Evolutionary conservation across 768 basidiomycete genomes (phyloP).

Genomic region (Artomyces pyxidatus): DNA sequence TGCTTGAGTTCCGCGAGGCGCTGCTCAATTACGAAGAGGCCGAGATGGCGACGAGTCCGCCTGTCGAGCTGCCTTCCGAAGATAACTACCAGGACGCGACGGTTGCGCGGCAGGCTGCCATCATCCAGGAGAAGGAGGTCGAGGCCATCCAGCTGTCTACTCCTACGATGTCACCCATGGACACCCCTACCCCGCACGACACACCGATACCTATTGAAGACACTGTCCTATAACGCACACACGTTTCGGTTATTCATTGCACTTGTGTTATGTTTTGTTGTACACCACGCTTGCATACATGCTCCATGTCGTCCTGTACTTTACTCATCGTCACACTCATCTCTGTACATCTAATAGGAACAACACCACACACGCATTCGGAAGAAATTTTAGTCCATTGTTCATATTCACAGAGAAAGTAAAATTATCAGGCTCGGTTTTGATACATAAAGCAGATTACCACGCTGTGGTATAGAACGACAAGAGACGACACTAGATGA

Average conservation of each 20-base stretch:
- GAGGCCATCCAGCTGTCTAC: conserved; percentile 46
- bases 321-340: neutral
- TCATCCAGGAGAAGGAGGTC: conserved; percentile 51
- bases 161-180: conserved; percentile 38
- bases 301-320: neutral
- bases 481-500: neutral
- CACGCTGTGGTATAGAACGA: conserved; percentile 7
- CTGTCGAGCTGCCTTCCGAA: conserved; percentile 37
- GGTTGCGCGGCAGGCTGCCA: conserved; percentile 48
- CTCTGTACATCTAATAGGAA: neutral
- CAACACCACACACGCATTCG: no score
- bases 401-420: conserved; percentile 2
- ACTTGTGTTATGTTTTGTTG: conserved; percentile 5
- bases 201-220: neutral
- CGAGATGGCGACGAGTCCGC: conserved; percentile 44
- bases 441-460: conserved; percentile 3
- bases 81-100: conserved; percentile 41
- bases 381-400: neutral
- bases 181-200: conserved; percentile 18
- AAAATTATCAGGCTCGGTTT: neutral
- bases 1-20: conserved; percentile 71
- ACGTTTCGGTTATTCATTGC: conserved; percentile 4
- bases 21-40: conserved; percentile 60
- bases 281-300: neutral
- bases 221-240: neutral